Base-by-base conservation (phyloP, 2,329 filamentous ascomycete genomes). In the Cercospora citrullina region DNA sequence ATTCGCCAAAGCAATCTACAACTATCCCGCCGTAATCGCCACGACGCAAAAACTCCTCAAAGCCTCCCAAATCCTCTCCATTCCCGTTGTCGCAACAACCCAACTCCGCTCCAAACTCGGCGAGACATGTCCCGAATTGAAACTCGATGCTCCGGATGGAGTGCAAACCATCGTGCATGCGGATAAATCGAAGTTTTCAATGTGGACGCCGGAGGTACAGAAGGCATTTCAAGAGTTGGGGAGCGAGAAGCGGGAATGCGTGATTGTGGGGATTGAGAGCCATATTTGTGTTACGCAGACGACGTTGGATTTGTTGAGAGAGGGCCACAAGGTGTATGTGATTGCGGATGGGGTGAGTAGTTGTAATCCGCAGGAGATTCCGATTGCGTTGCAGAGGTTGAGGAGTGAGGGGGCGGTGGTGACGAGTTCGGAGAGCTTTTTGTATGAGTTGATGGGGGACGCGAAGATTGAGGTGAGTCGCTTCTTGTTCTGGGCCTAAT, bases 251-350 rank as follows among this genome's bases (percentile, higher is more conserved):
- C 81, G 87, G 23, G 86, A 90, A 74, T 86, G 93, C 63, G 90
- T 92, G 65, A 88, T 98, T 70, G 90, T 97, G 16, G 94, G 94
- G 42, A 97, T 98, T 77, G 94, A 98, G 81, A 87, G 88, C 48
- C 94, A 98, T 81, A 95, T 98, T 78, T 98, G 94, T 83, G 89
- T 98, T 31, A 94, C 92, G 69, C 94, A 98, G 84, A 97, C 94
- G 51, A 88, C 92, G 16, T 84, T 97, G 51, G 94, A 97, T 81
- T 82, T 96, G 60, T 82, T 95, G 53, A 83, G 84, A 23, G 85
- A 85, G 1, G 93, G 93, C 0, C 92, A 97, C 79, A 84, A 84
- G 63, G 94, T 97, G 6, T 97, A 96, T 79, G 83, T 98, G 45
- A 84, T 97, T 33, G 92, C 93, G 63, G 94, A 98, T 79, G 94